These are phyloP conservation scores for Sphaceloma murrayae DNA, from an alignment of 2,329 filamentous ascomycete species.

Conservation along the genomic window DNA sequence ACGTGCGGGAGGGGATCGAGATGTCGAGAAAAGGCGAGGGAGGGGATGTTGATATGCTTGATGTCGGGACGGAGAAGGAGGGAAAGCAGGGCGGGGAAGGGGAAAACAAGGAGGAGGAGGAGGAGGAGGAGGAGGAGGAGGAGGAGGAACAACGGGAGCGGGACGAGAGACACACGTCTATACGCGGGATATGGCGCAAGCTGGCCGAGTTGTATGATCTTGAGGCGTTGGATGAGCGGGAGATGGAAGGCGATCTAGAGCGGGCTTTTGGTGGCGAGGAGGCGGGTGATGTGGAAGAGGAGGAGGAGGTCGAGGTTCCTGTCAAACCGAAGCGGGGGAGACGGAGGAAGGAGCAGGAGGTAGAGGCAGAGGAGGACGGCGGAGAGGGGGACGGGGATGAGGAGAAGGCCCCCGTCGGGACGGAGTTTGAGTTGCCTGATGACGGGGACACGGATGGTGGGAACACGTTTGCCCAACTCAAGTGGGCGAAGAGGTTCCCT, in stretches of 20 bases:
- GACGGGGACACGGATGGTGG: not conserved
- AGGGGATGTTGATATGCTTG: not conserved
- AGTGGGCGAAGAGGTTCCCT: slow-evolving; percentile 12
- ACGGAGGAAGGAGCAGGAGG: slow-evolving; percentile 19
- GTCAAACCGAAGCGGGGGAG: slow-evolving; percentile 30
- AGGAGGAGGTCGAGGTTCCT: slow-evolving; percentile 32
- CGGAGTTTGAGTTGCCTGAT: not conserved
- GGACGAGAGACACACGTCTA: slow-evolving; percentile 58
- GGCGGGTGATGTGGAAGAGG: slow-evolving; percentile 32
- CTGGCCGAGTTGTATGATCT: slow-evolving; percentile 76
- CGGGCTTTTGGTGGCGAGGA: slow-evolving; percentile 29
- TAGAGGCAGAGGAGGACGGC: slow-evolving; percentile 22
- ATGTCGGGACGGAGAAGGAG: not conserved
- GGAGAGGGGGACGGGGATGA: not conserved
- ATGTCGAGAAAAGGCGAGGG: no score
- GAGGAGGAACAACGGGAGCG: not conserved
- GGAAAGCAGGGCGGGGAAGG: slow-evolving; percentile 74
- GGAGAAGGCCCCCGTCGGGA: not conserved
- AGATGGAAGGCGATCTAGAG: slow-evolving; percentile 32
- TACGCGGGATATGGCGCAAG: slow-evolving; percentile 87
- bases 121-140: not conserved
- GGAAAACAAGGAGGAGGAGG: slow-evolving; percentile 66
- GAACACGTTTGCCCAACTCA: not conserved
- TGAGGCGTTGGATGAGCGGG: slow-evolving; percentile 74
- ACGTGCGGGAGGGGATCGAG: slow-evolving; percentile 22